Evolutionary conservation across 495 filamentous ascomycete genomes (phyloP).

Genomic region (Daldinia childiae): DNA sequence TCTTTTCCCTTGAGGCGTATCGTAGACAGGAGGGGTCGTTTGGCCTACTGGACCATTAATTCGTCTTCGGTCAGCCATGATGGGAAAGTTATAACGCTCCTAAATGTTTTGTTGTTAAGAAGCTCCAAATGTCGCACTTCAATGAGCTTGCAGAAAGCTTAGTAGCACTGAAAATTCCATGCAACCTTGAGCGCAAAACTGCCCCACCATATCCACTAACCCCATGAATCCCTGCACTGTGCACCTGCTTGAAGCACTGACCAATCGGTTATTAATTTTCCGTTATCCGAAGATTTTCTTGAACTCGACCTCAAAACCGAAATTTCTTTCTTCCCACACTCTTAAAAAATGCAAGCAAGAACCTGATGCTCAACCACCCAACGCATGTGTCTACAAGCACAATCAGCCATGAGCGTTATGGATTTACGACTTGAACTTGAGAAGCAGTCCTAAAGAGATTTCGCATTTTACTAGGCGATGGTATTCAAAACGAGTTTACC

Average conservation of each 20-base stretch:
- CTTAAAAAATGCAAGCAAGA: conserved; percentile 2
- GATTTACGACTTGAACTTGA: background rate
- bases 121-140: conserved; percentile 12
- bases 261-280: conserved; percentile 20
- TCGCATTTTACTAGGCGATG: background rate
- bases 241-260: conserved; percentile 42
- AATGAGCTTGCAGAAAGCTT: conserved; percentile 14
- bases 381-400: background rate
- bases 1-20: conserved; percentile 48
- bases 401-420: background rate
- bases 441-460: background rate
- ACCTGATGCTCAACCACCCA: background rate
- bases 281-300: conserved; percentile 28
- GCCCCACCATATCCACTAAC: conserved; percentile 35
- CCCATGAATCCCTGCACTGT: conserved; percentile 2
- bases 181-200: conserved; percentile 8
- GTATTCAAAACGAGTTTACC: background rate
- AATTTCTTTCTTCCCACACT: conserved; percentile 27
- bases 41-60: conserved; percentile 86
- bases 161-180: conserved; percentile 29
- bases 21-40: conserved; percentile 78
- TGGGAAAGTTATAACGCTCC: conserved; percentile 26
- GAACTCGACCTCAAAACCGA: conserved; percentile 17
- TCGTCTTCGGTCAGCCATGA: conserved; percentile 86
- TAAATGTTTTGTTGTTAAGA: conserved; percentile 19